Evolutionary conservation across 2,329 filamentous ascomycete genomes (phyloP).

Genomic region (Colletotrichum endophyticum): DNA sequence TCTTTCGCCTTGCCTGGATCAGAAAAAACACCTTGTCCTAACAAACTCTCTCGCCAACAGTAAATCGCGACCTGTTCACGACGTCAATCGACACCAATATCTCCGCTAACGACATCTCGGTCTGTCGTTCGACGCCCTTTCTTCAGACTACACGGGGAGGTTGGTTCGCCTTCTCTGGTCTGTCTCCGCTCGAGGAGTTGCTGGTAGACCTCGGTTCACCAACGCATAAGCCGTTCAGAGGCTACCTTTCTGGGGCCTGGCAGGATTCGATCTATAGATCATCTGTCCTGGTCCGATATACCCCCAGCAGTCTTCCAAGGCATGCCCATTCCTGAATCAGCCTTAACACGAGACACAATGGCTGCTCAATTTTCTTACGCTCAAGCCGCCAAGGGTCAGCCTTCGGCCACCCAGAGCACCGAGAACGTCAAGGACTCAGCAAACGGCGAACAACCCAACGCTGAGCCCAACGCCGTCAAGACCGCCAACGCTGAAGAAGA

Average conservation of each 20-base stretch:
- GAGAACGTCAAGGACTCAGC: slow-evolving; percentile 25
- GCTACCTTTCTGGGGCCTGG: slow-evolving; percentile 17
- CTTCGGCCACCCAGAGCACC: slow-evolving; percentile 31
- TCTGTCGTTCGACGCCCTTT: background rate
- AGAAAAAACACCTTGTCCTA: background rate
- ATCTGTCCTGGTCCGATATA: slow-evolving; percentile 10
- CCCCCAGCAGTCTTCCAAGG: slow-evolving; percentile 3
- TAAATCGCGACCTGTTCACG: background rate
- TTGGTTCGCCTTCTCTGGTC: slow-evolving; percentile 40
- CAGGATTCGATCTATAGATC: slow-evolving; percentile 12
- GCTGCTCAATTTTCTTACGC: slow-evolving; percentile 84
- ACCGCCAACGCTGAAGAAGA: slow-evolving; percentile 2
- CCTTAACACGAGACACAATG: slow-evolving; percentile 42
- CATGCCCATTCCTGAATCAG: slow-evolving; percentile 18
- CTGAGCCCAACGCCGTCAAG: slow-evolving; percentile 9
- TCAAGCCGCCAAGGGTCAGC: slow-evolving; percentile 87
- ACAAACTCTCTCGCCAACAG: background rate
- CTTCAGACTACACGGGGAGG: slow-evolving; percentile 34
- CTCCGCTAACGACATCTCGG: background rate
- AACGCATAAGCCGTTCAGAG: background rate
- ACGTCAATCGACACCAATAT: background rate
- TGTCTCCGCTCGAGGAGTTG: slow-evolving; percentile 19
- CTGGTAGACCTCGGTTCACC: slow-evolving; percentile 12
- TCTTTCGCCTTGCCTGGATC: background rate
- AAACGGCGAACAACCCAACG: slow-evolving; percentile 12